Base-by-base conservation (phyloP, 2,329 filamentous ascomycete species). In the Juglanconis juglandina region DNA sequence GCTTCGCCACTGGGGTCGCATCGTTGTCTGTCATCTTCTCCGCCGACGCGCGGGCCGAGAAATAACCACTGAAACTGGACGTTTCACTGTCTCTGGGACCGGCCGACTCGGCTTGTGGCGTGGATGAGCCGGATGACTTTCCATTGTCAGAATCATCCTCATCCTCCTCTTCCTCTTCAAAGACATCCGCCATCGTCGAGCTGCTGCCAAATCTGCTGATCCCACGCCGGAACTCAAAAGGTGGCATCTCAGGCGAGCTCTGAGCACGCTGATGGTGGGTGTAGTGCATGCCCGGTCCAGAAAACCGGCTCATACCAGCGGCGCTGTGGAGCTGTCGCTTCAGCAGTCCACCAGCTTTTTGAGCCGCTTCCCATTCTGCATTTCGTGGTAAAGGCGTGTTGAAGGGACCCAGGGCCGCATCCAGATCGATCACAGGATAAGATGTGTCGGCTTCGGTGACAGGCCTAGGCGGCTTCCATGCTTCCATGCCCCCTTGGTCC, bases 321-420 rank as follows among this genome's bases (percentile, higher is more conserved):
- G 89, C 89, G 69, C 90, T 94, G 72, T 95, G 91, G 70, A 95
- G 82, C 61, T 88, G 84, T 65, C 88, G 83, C 68, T 88, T 86
- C 42, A 79, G 76, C n/a, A 78, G 76, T 6, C 79, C 79, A 6
- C 82, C 81, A 1, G 81, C 80, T 61, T 79, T 79, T 65, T 89
- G 86, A 7, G 86, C 87, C 2, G 86, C 84, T 63, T 89, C 86
- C 81, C 87, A 89, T 62, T 87, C 86, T 2, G 83, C 77, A 61
- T 87, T 87, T 10, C 80, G 79, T 37, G 78, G 79, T 2, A 87
- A 77, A 33, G 90, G 90, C 0, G 92, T 96, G 68, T 96, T 95
- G 74, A 96, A 96, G 0, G 94, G 92, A 1, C 92, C 93, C 1
- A 98, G 81, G 33, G 94, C 95, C 17, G 93, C 94, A 75, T 99